Base-by-base conservation (phyloP, 2,329 filamentous ascomycete species). In the Phialophora verrucosa region DNA sequence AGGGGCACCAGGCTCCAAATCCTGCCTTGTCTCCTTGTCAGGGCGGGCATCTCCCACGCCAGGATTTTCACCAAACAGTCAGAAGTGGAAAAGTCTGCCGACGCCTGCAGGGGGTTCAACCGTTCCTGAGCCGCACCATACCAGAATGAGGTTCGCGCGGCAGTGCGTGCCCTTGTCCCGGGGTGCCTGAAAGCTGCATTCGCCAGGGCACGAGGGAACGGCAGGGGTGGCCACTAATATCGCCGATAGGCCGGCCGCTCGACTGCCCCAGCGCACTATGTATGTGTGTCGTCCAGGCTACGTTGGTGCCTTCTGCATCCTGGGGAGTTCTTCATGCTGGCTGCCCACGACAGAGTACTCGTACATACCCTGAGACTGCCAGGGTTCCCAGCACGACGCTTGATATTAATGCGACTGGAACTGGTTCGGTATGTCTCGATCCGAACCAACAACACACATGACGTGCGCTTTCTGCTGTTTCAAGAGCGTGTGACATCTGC, bases 191-290 rank as follows among this genome's bases (percentile, higher is more conserved):
- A 35, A 25, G 42, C 57, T 59, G 57, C 57, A 61, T 51, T 35
- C 42, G 27, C 31, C 20, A n/a, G 31, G 47, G 29, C 29, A 38
- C 29, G 49, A 10, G 47, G 23, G 31, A 17, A 49, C 20, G 42
- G 54, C 62, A 64, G 62, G 62, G 54, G 62, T 49, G 58, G 32
- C 53, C n/a, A n/a, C n/a, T n/a, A 60, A 42, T 27, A 31, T 51
- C 32, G 38, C 31, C 54, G 51, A 17, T 38, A 49, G 61, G 47
- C 7, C 61, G 53, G 61, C 49, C 58, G 38, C 38, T 17, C 38
- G 38, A 44, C 17, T 29, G 25, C 62, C 20, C 32, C 50, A 29
- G 49, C 29, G 50, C 27, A 53, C 47, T 61, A 51, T 23, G n/a
- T n/a, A n/a, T n/a, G n/a, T n/a, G n/a, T n/a, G n/a, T n/a, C n/a